Base-by-base conservation (phyloP, 257 asterid species). In the Thymus mandschuricus region DNA sequence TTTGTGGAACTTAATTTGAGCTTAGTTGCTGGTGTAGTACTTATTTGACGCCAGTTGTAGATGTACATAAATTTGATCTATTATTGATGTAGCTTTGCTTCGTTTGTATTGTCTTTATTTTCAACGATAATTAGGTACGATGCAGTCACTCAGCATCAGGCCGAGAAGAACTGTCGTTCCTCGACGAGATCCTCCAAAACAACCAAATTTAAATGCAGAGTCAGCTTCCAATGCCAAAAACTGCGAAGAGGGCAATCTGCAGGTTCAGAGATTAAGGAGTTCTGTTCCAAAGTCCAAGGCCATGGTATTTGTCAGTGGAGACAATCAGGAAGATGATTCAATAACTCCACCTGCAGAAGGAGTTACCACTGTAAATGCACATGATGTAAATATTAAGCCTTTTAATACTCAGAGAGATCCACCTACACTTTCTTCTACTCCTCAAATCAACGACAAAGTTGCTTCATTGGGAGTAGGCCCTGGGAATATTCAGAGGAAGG, bases 111-210 rank as follows among this genome's bases (percentile, higher is more conserved):
- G 46, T 50, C 62, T 56, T 43, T 74, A 13, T 68, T 58, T 27
- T 66, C 54, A 35, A 35, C 55, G 69, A 45, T 62, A 11, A 75
- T 5, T 63, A 92, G 97, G 95, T 80, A 76, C 57, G 73, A 72
- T 85, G 83, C 89, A 81, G 76, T 74, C 89, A 68, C 84, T 82
- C 75, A 76, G 78, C 75, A 74, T 90, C 64, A 75, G 70, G 67
- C 96, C 99, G 45, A 82, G 81, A 85, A 85, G 98, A 77, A 62
- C 40, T 78, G 66, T 82, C 65, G 79, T 81, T 75, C 84, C 96
- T 80, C 86, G 68, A 72, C 83, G 79, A 31, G 95, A 72, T 71
- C 68, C 79, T 9, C 77, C 92, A 58, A 85, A 83, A 62, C 81
- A 82, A 66, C 62, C 96, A 62, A 78, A 64, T 74, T n/a, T 51